Evolutionary conservation across 2,329 filamentous ascomycete species (phyloP), one percentile per base, ranked within the genome.

Genomic region (Penicillium janthinellum): DNA sequence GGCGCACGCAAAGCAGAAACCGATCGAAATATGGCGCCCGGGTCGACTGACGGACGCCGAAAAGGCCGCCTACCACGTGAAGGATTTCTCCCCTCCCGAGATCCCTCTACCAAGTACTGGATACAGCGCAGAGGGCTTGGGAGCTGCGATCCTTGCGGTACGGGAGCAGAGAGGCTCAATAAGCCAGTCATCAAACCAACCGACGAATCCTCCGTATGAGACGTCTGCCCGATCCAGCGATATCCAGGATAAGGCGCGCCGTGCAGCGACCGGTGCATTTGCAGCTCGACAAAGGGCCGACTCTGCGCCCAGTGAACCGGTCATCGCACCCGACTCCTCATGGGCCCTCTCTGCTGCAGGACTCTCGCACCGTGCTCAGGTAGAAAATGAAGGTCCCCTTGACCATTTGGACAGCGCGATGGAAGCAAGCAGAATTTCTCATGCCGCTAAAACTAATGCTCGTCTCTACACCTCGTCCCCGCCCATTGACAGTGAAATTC

Each of bases 381-480:
- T 52, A 28, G 76, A 77, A 60, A 73, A 76, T 45, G 71, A 81
- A 8, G 79, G 79, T 50, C 75, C 82, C 0, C 75, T 82, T 5
- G 78, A 81, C 1, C 81, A 84, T 60, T 48, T 75, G 14, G 71
- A 75, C 20, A 66, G 64, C 39, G 63, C 72, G 8, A 67, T 75
- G 54, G 86, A 88, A 59, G 85, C 83, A 3, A 90, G 90, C 11
- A 78, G 84, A 34, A 82, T 88, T 41, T 81, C 83, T 56, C 85
- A 92, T 54, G 78, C 88, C 42, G 86, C 90, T 0, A 83, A 83
- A 59, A 88, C 87, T 39, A 90, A 86, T 57, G 86, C 92, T 77
- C 87, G 88, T 62, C 90, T 96, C 86, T 96, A 89, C 71, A 92
- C 89, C 0, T 88, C 90, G 1, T 79, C 86, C 37, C 92, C 92